A percentile compares a stretch with the other conserved stretches of the same genome.
Evolutionary conservation across 192 early-diverging fungal genomes (phyloP).

Genomic region (Coemansia sp.): DNA sequence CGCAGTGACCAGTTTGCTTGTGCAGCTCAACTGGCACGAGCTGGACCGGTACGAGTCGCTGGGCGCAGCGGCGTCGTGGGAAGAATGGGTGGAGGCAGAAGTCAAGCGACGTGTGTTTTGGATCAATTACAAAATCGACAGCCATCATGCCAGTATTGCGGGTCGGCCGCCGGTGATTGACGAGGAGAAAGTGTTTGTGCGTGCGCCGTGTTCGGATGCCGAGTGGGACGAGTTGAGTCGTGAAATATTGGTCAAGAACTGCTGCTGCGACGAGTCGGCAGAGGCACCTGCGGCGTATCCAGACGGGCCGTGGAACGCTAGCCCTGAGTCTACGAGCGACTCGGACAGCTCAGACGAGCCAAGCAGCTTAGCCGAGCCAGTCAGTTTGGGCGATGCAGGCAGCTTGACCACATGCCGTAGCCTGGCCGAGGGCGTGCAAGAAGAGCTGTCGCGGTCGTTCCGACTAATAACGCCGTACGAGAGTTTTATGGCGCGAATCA

Average conservation of each 20-base stretch:
- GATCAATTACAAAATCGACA: constrained; percentile 28
- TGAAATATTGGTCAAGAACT: constrained; percentile 9
- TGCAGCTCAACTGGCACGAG: constrained; percentile 41
- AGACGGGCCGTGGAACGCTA: constrained; percentile 8
- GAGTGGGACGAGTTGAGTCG: constrained; percentile 40
- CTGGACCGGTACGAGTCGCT: constrained; percentile 20
- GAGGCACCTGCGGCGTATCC: neutral
- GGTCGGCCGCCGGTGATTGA: constrained; percentile 19
- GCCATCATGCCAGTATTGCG: constrained; percentile 19
- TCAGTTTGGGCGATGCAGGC: no score
- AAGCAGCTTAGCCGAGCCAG: no score
- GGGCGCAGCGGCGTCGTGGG: constrained; percentile 18
- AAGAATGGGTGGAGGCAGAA: constrained; percentile 36
- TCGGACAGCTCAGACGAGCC: neutral
- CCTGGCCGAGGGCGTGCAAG: constrained; percentile 9
- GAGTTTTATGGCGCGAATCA: constrained; percentile 19
- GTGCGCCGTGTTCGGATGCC: constrained; percentile 24
- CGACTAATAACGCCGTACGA: constrained; percentile 8
- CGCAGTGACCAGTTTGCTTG: constrained; percentile 18
- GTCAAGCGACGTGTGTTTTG: constrained; percentile 45
- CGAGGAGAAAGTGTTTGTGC: constrained; percentile 10
- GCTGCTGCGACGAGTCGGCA: constrained; percentile 11
- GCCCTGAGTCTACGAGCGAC: neutral
- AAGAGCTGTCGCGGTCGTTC: constrained; percentile 19
- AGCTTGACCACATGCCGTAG: neutral